These are phyloP conservation scores for Colletotrichum graminicola DNA, from an alignment of 2,329 filamentous ascomycete species.

Conservation along the genomic window DNA sequence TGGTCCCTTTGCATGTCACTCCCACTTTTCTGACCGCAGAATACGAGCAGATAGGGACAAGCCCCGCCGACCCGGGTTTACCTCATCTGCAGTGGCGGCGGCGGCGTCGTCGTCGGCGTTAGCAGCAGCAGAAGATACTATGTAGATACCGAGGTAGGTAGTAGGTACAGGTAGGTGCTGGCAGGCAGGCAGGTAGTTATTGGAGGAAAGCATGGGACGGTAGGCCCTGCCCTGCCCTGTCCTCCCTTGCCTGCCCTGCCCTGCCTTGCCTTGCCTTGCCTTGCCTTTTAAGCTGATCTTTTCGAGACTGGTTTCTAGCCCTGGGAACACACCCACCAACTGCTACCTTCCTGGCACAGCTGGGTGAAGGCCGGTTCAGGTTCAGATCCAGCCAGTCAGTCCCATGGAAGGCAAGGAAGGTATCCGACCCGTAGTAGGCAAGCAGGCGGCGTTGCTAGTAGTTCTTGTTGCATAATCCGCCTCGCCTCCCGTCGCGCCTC, in stretches of 20 bases:
- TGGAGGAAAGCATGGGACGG: background rate
- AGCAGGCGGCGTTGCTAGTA: slow-evolving; percentile 33
- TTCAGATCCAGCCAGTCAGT: slow-evolving; percentile 2
- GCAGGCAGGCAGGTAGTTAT: background rate
- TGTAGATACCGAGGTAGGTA: too few relatives aligned
- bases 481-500: slow-evolving; percentile 30
- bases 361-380: slow-evolving; percentile 3
- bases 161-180: too few relatives aligned
- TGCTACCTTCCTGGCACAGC: slow-evolving; percentile 26
- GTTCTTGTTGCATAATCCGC: slow-evolving; percentile 38
- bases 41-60: slow-evolving; percentile 4
- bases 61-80: background rate
- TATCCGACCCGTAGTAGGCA: background rate
- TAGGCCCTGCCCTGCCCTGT: background rate
- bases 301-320: slow-evolving; percentile 11
- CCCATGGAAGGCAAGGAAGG: background rate
- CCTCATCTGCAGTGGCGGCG: slow-evolving; percentile 1
- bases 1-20: slow-evolving; percentile 1
- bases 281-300: background rate
- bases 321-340: slow-evolving; percentile 12
- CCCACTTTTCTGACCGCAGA: background rate
- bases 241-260: background rate
- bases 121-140: background rate
- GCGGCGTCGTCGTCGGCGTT: background rate
- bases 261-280: background rate